A percentile compares a stretch with the other conserved stretches of the same genome.
Conservation (phyloP, 345 rosid genomes). For the Luvunga scandens region DNA sequence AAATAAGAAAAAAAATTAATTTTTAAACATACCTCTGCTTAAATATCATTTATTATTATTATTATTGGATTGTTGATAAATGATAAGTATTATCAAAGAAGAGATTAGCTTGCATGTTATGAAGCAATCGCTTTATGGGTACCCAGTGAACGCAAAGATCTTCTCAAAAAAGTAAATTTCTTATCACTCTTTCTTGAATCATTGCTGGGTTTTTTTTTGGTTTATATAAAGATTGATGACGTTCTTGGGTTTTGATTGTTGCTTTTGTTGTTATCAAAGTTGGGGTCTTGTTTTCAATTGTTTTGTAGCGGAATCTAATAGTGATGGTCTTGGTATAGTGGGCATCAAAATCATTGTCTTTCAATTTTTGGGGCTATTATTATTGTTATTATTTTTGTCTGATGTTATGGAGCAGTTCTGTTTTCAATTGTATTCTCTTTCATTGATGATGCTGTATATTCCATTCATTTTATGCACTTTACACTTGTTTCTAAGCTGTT, state of each 20-base stretch:
- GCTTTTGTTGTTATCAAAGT: slow-evolving; percentile 17
- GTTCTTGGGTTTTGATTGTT: slow-evolving; percentile 10
- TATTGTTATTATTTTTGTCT: background rate
- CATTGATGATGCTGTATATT: slow-evolving; percentile 3
- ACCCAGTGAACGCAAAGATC: slow-evolving; percentile 3
- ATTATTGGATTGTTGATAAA: background rate
- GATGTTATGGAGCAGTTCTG: background rate
- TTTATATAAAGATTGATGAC: slow-evolving; percentile 4
- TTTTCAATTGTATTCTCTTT: background rate
- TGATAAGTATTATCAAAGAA: background rate
- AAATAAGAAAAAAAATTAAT: background rate
- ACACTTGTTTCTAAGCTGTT: slow-evolving; percentile 14
- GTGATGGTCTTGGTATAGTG: background rate
- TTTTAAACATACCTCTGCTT: background rate
- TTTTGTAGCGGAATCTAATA: slow-evolving; percentile 11
- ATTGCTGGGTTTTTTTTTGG: background rate
- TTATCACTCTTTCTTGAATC: background rate
- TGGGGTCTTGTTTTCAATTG: background rate
- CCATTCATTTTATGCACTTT: slow-evolving; percentile 8
- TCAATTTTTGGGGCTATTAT: slow-evolving; percentile 2
- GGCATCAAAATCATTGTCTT: slow-evolving; percentile 9
- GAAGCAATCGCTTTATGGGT: slow-evolving; percentile 7
- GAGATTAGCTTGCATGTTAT: slow-evolving; percentile 1
- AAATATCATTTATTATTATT: background rate
- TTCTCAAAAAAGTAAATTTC: slow-evolving; percentile 10